These are phyloP conservation scores for Aspergillus pseudoterreus DNA, from an alignment of 2,329 filamentous ascomycete genomes.

Conservation along the genomic window DNA sequence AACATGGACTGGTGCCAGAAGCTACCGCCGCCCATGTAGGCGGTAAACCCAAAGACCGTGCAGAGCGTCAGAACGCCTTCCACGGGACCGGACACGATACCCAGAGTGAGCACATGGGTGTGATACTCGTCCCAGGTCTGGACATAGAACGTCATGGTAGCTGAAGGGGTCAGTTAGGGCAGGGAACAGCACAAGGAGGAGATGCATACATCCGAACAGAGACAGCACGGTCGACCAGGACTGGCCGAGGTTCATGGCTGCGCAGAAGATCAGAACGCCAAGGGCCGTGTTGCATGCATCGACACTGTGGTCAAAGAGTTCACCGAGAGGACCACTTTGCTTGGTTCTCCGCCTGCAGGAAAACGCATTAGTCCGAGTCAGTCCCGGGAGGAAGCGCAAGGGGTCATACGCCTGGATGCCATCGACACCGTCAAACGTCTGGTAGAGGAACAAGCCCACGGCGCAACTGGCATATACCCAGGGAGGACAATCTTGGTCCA, in stretches of 20 bases:
- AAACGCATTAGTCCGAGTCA: slow-evolving; percentile 5
- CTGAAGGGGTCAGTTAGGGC: slow-evolving; percentile 38
- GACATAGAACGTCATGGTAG: slow-evolving; percentile 92
- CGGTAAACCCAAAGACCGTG: slow-evolving; percentile 77
- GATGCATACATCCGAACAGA: slow-evolving; percentile 70
- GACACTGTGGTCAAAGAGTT: slow-evolving; percentile 96
- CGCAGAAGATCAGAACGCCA: slow-evolving; percentile 87
- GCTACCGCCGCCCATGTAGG: slow-evolving; percentile 77
- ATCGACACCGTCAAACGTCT: slow-evolving; percentile 97
- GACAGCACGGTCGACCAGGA: slow-evolving; percentile 81
- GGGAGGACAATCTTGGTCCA: slow-evolving; percentile 86
- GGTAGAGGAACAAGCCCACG: slow-evolving; percentile 85
- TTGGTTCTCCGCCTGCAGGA: slow-evolving; percentile 69
- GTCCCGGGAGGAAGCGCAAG: neutral
- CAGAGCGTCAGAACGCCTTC: slow-evolving; percentile 87
- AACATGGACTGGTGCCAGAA: slow-evolving; percentile 91
- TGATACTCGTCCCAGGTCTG: slow-evolving; percentile 99
- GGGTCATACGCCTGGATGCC: slow-evolving; percentile 78
- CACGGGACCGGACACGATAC: slow-evolving; percentile 88
- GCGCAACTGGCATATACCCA: slow-evolving; percentile 98
- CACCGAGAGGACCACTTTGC: slow-evolving; percentile 89
- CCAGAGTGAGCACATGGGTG: slow-evolving; percentile 90
- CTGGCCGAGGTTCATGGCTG: slow-evolving; percentile 88
- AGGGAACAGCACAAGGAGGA: neutral
- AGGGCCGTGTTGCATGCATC: slow-evolving; percentile 96